Evolutionary conservation across 2,329 filamentous ascomycete species (phyloP).

Genomic region (Moelleriella libera): DNA sequence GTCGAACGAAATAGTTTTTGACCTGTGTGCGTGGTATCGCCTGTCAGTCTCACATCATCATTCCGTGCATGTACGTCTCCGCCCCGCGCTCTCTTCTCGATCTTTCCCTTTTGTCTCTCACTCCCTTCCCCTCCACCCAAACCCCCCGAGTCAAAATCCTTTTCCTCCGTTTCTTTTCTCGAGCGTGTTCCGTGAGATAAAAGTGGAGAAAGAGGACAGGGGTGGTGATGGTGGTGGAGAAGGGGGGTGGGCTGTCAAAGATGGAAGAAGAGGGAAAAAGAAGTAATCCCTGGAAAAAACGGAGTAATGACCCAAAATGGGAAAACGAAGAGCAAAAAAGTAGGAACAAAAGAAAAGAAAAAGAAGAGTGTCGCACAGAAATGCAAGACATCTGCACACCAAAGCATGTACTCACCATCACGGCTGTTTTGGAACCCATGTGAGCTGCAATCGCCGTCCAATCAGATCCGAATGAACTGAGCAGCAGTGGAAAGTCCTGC

Average conservation of each 20-base stretch:
- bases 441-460: conserved; percentile 62
- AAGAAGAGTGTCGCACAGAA: background rate
- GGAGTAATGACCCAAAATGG: no score
- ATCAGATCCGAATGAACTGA: conserved; percentile 66
- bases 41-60: background rate
- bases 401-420: conserved; percentile 51
- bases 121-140: background rate
- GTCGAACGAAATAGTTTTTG: conserved; percentile 53
- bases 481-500: conserved; percentile 58
- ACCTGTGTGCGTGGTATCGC: conserved; percentile 27
- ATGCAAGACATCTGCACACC: conserved; percentile 1
- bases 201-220: background rate
- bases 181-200: background rate
- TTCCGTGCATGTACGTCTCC: background rate
- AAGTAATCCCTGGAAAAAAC: no score
- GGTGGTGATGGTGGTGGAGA: background rate
- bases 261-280: background rate
- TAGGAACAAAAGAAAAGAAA: background rate
- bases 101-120: background rate
- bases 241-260: background rate
- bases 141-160: background rate
- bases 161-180: background rate
- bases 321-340: background rate
- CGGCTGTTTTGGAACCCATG: conserved; percentile 73
- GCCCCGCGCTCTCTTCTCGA: no score